These are phyloP conservation scores for Venturia pyrina DNA, from an alignment of 2,329 filamentous ascomycete genomes.

Conservation along the genomic window DNA sequence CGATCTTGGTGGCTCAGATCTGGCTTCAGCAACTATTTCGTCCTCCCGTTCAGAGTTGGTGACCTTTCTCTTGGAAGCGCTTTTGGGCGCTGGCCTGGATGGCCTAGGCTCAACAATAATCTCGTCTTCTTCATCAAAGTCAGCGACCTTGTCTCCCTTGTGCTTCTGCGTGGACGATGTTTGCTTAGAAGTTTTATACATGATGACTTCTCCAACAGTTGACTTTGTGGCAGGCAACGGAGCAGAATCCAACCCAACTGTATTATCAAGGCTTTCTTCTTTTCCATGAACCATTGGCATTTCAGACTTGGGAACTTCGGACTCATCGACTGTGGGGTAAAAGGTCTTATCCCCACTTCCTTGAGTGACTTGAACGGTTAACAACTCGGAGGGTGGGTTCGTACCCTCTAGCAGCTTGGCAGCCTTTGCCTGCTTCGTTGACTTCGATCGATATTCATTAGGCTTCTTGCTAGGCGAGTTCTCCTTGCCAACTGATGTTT, in stretches of 20 bases:
- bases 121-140: neutral
- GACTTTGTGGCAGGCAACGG: neutral
- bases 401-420: neutral
- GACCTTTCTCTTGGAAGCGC: neutral
- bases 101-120: neutral
- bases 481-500: neutral
- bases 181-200: neutral
- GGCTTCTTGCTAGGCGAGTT: slow-evolving; percentile 1
- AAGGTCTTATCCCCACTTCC: neutral
- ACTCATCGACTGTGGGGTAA: neutral
- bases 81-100: neutral
- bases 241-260: neutral
- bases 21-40: neutral
- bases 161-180: neutral
- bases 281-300: neutral
- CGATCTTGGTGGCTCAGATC: neutral
- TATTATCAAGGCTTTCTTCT: neutral
- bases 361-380: neutral
- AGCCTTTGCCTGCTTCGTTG: neutral
- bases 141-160: neutral
- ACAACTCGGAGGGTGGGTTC: neutral
- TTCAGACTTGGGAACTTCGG: neutral
- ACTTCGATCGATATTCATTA: neutral
- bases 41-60: neutral
- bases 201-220: neutral